Base-by-base conservation (phyloP, 352 stramenopile genomes). In the Thraustochytrium striatum region DNA sequence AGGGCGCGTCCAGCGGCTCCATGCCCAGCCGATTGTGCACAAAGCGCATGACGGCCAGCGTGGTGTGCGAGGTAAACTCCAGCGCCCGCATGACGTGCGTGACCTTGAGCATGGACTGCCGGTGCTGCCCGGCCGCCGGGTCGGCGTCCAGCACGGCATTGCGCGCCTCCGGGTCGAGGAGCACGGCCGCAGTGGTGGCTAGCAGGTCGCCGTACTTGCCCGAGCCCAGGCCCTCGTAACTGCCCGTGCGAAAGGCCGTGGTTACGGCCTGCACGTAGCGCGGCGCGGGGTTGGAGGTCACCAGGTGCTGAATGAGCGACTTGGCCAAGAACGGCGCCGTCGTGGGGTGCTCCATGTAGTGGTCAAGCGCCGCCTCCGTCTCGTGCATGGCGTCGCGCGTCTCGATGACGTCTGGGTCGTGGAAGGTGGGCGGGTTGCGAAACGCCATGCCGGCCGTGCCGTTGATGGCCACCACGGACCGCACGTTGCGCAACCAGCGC, bases 241-340 rank as follows among this genome's bases (percentile, higher is more conserved):
- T 81, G 33, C 87, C 87, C 50, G 41, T 85, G 28, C 32, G 72
- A 59, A 89, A 90, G 21, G 86, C 85, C 62, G 58, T 65, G 0
- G 85, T 73, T 38, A 86, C 84, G 44, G 58, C 62, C 62, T 62
- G 50, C 1, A 90, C 80, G 69, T 87, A 89, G 19, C 83, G 7
- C 61, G 86, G 85, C 38, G 62, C 75, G 53, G 87, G 85, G 82
- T 89, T 90, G 21, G 84, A 88, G 38, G 81, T 86, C 0, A 65
- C 82, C 47, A 89, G 86, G 61, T 50, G 69, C 83, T 91, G 86
- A 58, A 90, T 88, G 28, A 91, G 72, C 30, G 82, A 72, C 16
- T 79, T 57, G 28, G 85, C 81, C 50, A 91, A 57, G 75, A 91
- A 91, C 30, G 87, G 85, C 47, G 87, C 84, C n/a, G 81, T 85